Base-by-base conservation (phyloP, 2,329 filamentous ascomycete species). In the Penicillium sp. region DNA sequence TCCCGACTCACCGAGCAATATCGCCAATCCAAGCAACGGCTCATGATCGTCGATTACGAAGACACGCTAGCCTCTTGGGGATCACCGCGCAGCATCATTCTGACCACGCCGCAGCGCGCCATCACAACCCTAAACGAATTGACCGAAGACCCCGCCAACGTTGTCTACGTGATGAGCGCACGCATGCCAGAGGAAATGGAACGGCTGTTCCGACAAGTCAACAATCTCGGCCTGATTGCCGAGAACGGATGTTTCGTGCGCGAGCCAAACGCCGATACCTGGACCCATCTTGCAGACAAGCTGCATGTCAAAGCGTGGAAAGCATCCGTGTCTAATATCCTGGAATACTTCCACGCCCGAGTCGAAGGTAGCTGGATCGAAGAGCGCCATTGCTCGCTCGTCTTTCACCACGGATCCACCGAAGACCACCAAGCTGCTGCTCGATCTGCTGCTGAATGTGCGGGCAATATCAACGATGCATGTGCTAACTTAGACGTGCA, bases 171-270 rank as follows among this genome's bases (percentile, higher is more conserved):
- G 63, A 97, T 96, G 91, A 96, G 91, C 53, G 88, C 90, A 9
- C 87, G 91, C 34, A 89, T 87, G 64, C 90, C 92, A 0, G 90
- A 95, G 66, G 92, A 97, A 68, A 86, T 97, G 34, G 91, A 96
- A 65, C 85, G 88, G 5, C 81, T 95, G 1, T 97, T 97, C 81
- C 87, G 87, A 51, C 85, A 89, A 25, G 88, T 97, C 1, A 89
- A 90, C 5, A 88, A 89, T 59, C 79, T 97, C 3, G 94, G 94
- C 3, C 81, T 97, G 5, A 95, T 97, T 62, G 93, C 93, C 0
- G 93, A 97, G 76, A 97, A 96, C 63, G 93, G 93, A 2, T 96
- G 91, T 72, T 97, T 95, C 75, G 79, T 97, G 56, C 90, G 89
- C 65, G 84, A 90, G 61, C 85, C 84, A 45, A 83, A 86, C 21